Conservation (phyloP, 345 rosid genomes). For the Hirschfeldia incana region DNA sequence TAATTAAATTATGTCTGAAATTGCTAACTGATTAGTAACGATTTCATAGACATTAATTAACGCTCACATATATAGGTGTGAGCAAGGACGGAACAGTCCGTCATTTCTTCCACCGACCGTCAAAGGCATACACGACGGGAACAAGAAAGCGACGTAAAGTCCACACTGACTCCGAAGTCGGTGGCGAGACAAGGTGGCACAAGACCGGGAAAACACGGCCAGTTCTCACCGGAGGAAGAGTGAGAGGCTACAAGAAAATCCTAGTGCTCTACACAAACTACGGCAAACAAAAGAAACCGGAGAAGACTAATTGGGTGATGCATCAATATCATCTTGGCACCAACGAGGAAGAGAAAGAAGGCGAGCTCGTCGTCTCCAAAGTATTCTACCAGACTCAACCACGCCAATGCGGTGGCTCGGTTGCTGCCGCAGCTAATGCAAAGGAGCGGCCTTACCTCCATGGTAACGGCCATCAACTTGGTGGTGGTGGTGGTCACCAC, state of each 20-base stretch:
- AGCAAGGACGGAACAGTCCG: conserved; percentile 87
- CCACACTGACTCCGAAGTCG: conserved; percentile 62
- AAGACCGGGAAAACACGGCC: conserved; percentile 97
- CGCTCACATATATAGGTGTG: conserved; percentile 48
- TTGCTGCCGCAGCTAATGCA: conserved; percentile 26
- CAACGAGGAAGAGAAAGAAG: conserved; percentile 91
- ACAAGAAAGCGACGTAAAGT: conserved; percentile 93
- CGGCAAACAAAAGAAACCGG: conserved; percentile 90
- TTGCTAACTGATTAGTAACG: background rate
- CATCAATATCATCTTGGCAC: conserved; percentile 94
- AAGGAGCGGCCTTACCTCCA: conserved; percentile 40
- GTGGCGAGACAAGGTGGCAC: conserved; percentile 96
- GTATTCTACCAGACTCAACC: conserved; percentile 98
- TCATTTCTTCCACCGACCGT: conserved; percentile 98
- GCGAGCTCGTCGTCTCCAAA: conserved; percentile 92
- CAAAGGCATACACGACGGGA: conserved; percentile 97
- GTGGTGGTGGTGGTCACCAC: conserved; percentile 30
- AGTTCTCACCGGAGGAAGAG: conserved; percentile 55
- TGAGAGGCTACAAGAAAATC: conserved; percentile 88
- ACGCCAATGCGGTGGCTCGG: conserved; percentile 68
- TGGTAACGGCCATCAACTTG: conserved; percentile 16
- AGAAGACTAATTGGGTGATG: conserved; percentile 98
- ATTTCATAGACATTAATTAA: background rate
- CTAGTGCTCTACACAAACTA: conserved; percentile 95
- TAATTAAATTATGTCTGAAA: background rate